phyloP scores from a whole-genome alignment of 2,329 filamentous ascomycete genomes.

The Colletotrichum lupini region DNA sequence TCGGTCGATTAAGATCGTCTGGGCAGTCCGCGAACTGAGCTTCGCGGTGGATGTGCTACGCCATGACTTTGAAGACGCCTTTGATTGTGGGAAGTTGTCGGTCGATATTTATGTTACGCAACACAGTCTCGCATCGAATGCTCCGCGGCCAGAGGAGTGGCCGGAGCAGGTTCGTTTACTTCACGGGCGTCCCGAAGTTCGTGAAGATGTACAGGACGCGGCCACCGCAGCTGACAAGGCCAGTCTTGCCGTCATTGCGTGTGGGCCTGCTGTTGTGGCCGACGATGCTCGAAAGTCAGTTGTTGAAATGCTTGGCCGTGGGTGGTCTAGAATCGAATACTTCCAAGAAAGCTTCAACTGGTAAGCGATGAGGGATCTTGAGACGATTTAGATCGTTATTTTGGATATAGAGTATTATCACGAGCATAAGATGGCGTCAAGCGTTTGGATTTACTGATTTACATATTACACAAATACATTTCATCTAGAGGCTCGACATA shows the following conservation, averaged over 20 bases:
- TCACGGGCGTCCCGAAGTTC: slow-evolving; percentile 47
- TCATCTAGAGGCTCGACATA: too few relatives aligned
- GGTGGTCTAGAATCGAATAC: slow-evolving; percentile 48
- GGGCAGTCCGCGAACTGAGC: slow-evolving; percentile 54
- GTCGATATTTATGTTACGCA: slow-evolving; percentile 51
- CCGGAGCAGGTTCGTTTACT: slow-evolving; percentile 38
- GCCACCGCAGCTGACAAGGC: slow-evolving; percentile 38
- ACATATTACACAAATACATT: not conserved
- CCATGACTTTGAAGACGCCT: slow-evolving; percentile 44
- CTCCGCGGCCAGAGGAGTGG: slow-evolving; percentile 20
- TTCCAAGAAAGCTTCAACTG: slow-evolving; percentile 58
- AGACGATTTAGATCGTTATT: not conserved
- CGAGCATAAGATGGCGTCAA: not conserved
- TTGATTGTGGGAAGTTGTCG: slow-evolving; percentile 44
- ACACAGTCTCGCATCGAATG: slow-evolving; percentile 5
- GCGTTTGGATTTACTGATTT: not conserved
- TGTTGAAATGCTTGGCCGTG: slow-evolving; percentile 42
- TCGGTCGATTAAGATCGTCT: slow-evolving; percentile 49
- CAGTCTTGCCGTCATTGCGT: slow-evolving; percentile 54
- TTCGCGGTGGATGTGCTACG: slow-evolving; percentile 49
- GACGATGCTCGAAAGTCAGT: slow-evolving; percentile 54
- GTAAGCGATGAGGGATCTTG: slow-evolving; percentile 39
- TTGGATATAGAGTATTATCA: not conserved
- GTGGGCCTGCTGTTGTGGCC: slow-evolving; percentile 57
- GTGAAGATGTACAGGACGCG: slow-evolving; percentile 44